These are phyloP conservation scores for Podospora pseudopauciseta DNA, from an alignment of 495 filamentous ascomycete genomes.

Conservation along the genomic window DNA sequence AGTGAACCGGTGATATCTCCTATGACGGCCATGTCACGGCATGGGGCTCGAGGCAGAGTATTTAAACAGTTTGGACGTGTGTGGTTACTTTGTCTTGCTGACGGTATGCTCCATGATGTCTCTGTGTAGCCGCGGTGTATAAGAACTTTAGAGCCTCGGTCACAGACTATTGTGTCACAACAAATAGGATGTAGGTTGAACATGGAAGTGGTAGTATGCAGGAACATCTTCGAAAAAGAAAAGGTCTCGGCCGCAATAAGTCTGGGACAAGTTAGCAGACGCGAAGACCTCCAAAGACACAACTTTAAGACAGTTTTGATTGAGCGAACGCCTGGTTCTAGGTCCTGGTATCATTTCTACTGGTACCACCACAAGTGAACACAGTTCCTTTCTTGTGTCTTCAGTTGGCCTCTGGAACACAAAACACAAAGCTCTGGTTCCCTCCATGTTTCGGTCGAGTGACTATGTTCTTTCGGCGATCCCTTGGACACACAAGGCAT, in stretches of 20 bases:
- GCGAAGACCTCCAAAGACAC: neutral
- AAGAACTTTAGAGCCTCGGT: neutral
- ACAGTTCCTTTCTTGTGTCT: neutral
- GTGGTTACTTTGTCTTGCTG: neutral
- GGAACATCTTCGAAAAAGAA: neutral
- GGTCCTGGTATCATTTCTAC: neutral
- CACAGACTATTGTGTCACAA: neutral
- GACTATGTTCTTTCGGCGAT: neutral
- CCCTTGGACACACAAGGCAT: neutral
- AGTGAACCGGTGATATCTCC: neutral
- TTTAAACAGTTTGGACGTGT: neutral
- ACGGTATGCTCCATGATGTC: neutral
- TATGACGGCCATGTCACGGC: neutral
- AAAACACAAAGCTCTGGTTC: neutral
- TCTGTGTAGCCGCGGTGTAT: neutral
- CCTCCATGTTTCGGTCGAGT: neutral
- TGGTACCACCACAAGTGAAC: neutral
- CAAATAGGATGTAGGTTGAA: neutral
- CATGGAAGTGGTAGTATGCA: neutral
- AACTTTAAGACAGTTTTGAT: neutral
- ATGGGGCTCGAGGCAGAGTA: neutral
- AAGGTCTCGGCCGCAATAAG: constrained; percentile 2
- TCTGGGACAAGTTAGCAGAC: neutral
- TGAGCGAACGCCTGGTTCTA: neutral
- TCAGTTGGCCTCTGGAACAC: neutral